phyloP scores from a whole-genome alignment of 1,139 yeast species.

The Candida pseudoviswanathii region DNA sequence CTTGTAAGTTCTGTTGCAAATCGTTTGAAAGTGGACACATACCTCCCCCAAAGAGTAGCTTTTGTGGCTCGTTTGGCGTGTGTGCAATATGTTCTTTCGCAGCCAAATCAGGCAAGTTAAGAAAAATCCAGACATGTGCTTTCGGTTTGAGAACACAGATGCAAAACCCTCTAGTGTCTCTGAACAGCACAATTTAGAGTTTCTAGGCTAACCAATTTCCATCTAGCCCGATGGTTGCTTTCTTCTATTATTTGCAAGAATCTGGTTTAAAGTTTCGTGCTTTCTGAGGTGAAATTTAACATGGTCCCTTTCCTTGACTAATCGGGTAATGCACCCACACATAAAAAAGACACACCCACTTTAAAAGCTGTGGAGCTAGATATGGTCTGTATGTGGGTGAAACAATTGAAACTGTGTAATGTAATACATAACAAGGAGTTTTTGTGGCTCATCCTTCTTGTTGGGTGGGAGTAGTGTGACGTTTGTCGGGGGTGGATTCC shows the following conservation, averaged over 20 bases:
- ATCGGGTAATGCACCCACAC: not conserved
- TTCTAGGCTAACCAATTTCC: not conserved
- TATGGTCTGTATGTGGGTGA: not conserved
- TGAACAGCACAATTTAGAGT: not conserved
- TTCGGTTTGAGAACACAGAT: not conserved
- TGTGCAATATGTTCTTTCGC: slow-evolving; percentile 13
- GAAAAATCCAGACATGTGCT: not conserved
- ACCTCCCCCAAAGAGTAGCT: not conserved
- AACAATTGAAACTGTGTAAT: too few relatives aligned
- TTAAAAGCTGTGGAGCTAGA: not conserved
- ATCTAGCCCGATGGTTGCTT: not conserved
- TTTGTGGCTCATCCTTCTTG: too few relatives aligned
- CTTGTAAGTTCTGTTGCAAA: too few relatives aligned
- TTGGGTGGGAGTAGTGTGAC: too few relatives aligned
- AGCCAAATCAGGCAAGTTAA: slow-evolving; percentile 14
- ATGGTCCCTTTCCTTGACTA: slow-evolving; percentile 1
- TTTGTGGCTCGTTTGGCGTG: not conserved
- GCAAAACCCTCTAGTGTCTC: not conserved
- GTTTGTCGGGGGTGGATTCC: too few relatives aligned
- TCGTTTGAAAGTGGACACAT: not conserved
- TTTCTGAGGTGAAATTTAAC: not conserved
- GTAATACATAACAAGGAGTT: too few relatives aligned
- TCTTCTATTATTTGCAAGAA: not conserved
- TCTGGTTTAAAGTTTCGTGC: not conserved
- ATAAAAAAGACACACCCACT: too few relatives aligned